Conservation (phyloP, 805 yeast species). For the Kluyveromyces nonfermentans region DNA sequence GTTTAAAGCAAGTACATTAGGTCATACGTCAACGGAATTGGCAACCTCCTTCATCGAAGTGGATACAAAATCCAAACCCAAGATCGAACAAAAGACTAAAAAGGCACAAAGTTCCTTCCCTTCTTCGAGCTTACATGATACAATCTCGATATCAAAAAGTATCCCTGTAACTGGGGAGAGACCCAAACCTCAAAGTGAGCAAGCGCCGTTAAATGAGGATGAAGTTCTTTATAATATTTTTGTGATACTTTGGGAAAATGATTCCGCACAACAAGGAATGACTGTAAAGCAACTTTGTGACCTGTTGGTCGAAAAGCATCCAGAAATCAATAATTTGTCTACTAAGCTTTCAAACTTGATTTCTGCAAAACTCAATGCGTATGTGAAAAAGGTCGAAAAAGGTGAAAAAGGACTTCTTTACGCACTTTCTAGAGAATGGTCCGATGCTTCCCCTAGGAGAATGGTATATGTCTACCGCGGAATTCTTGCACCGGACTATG, state of each 20-base stretch:
- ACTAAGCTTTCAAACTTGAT: slow-evolving; percentile 75
- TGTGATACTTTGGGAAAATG: slow-evolving; percentile 58
- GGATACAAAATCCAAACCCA: background rate
- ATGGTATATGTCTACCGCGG: slow-evolving; percentile 87
- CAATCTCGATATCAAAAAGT: slow-evolving; percentile 47
- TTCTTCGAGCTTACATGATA: slow-evolving; percentile 41
- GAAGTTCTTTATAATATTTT: slow-evolving; percentile 70
- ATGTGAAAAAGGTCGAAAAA: slow-evolving; percentile 75
- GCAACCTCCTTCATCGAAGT: slow-evolving; percentile 8
- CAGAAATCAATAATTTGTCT: slow-evolving; percentile 73
- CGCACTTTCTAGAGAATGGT: slow-evolving; percentile 82
- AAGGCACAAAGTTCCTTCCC: slow-evolving; percentile 19
- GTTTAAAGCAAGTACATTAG: slow-evolving; percentile 24
- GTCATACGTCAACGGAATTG: background rate
- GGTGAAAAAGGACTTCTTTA: slow-evolving; percentile 67
- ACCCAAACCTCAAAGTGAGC: slow-evolving; percentile 60
- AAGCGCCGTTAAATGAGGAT: slow-evolving; percentile 51
- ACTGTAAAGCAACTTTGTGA: slow-evolving; percentile 87
- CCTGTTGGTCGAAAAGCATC: slow-evolving; percentile 60
- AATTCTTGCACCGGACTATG: slow-evolving; percentile 63
- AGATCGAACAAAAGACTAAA: slow-evolving; percentile 9
- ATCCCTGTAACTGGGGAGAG: slow-evolving; percentile 74
- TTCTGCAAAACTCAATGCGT: slow-evolving; percentile 75
- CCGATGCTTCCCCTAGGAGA: slow-evolving; percentile 80
- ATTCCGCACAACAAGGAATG: slow-evolving; percentile 66